Evolutionary conservation across 2,329 filamentous ascomycete genomes (phyloP), one percentile per base, ranked within the genome.

Genomic region (Grosmannia huntii): DNA sequence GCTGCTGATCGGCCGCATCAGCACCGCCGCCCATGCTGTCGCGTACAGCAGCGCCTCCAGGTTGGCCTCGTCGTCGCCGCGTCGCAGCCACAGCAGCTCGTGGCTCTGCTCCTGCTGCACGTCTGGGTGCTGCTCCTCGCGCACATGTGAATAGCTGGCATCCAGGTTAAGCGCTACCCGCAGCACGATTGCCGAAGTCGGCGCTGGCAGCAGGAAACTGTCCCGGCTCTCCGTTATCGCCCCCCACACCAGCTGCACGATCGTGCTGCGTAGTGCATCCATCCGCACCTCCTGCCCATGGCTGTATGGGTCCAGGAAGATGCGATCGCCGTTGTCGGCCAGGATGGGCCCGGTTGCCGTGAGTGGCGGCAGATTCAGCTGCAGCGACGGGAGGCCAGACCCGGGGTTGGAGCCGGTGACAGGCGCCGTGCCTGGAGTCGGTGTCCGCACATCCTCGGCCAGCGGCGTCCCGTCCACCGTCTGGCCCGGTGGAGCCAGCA

Each of bases 291-390:
- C 90, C 16, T 80, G 71, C 38, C 83, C 79, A 3, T 80, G 83
- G 31, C 82, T 80, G 69, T 88, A 96, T 0, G 91, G 90, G 66
- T 96, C 89, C 63, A 96, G 76, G 67, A 89, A 95, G 81, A 96
- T 92, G 53, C 76, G 74, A 60, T 79, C 75, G 60, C 66, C 64
- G 16, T 69, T 64, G 28, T 61, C 56, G 7, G 38, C 28, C 9
- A 62, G 25, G 38, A 23, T 1, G 21, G 38, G 12, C 50, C 14
- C 27, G 19, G 33, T 3, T 10, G 33, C 1, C 14, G 57, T 14
- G n/a, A 53, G n/a, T 14, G 36, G 11, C 12, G n/a, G 19, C 27
- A 33, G 33, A 7, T 11, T 11, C 53, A 21, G 38, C 28, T 50
- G 21, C 25, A 33, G 19, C 28, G 27, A 4, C 7, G 44, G 5